A percentile compares a stretch with the other conserved stretches of the same genome.
These are phyloP conservation scores for Heliosperma pusillum DNA, from an alignment of 148 eudicot genomes.

Conservation along the genomic window DNA sequence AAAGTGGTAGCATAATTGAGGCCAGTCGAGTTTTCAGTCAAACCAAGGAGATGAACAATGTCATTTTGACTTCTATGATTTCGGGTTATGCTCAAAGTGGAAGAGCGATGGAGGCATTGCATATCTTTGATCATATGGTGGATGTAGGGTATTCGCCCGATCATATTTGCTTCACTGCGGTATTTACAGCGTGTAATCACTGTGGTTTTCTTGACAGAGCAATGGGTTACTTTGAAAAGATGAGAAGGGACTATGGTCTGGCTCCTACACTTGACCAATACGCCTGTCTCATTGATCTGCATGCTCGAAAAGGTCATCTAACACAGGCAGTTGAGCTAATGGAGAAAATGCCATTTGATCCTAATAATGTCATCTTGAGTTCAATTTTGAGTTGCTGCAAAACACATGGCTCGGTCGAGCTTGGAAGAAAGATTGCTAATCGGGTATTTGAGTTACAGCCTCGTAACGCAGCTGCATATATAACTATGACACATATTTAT, in stretches of 20 bases:
- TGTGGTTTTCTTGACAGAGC: slow-evolving; percentile 42
- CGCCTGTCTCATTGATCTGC: slow-evolving; percentile 44
- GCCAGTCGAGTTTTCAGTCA: slow-evolving; percentile 24
- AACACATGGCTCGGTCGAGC: slow-evolving; percentile 36
- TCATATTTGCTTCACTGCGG: slow-evolving; percentile 41
- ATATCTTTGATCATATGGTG: slow-evolving; percentile 34
- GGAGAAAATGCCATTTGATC: slow-evolving; percentile 41
- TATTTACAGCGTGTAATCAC: slow-evolving; percentile 38
- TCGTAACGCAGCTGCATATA: slow-evolving; percentile 26
- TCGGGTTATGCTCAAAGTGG: slow-evolving; percentile 46
- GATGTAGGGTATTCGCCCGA: slow-evolving; percentile 25
- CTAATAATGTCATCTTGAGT: slow-evolving; percentile 40
- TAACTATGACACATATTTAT: slow-evolving; percentile 32
- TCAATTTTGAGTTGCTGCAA: slow-evolving; percentile 45
- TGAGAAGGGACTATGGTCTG: slow-evolving; percentile 31
- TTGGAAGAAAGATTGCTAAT: slow-evolving; percentile 31
- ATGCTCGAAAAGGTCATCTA: slow-evolving; percentile 36
- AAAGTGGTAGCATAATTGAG: too few species aligned
- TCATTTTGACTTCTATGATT: slow-evolving; percentile 41
- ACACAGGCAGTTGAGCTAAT: slow-evolving; percentile 37
- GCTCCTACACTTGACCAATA: slow-evolving; percentile 44
- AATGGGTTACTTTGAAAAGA: slow-evolving; percentile 36
- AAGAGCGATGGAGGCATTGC: slow-evolving; percentile 33
- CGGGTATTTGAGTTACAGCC: slow-evolving; percentile 33
- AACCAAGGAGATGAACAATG: slow-evolving; percentile 23